Percentiles rank a stretch among this genome's conserved stretches.
phyloP scores from a whole-genome alignment of 2,329 filamentous ascomycete genomes.

The Aspergillus persii region DNA sequence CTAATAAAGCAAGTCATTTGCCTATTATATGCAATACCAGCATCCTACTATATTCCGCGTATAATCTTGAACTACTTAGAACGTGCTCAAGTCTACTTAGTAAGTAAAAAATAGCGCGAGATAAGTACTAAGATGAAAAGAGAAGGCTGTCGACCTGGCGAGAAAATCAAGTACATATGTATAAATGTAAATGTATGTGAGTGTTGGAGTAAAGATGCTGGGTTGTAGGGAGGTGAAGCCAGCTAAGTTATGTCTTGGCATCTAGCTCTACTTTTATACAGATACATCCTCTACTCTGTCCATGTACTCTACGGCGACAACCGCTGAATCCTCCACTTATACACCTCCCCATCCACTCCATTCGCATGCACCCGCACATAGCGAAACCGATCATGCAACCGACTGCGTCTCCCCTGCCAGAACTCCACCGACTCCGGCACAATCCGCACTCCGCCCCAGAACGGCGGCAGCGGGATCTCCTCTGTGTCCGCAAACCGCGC shows the following conservation, averaged over 20 bases:
- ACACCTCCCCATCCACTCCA: constrained; percentile 38
- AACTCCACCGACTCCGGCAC: constrained; percentile 88
- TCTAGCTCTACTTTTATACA: not conserved
- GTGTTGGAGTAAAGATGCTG: too few species aligned
- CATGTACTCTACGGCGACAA: constrained; percentile 36
- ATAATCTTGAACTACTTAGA: too few species aligned
- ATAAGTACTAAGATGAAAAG: too few species aligned
- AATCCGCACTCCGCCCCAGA: constrained; percentile 90
- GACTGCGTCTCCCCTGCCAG: constrained; percentile 87
- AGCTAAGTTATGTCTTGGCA: not conserved
- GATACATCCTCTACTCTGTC: not conserved
- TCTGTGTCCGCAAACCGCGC: constrained; percentile 70
- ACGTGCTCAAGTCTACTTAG: too few species aligned
- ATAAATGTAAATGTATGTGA: too few species aligned
- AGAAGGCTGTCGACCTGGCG: too few species aligned
- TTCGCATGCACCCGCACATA: constrained; percentile 73
- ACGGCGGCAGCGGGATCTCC: constrained; percentile 83
- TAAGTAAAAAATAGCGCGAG: too few species aligned
- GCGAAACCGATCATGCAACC: constrained; percentile 89
- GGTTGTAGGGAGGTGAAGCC: too few species aligned
- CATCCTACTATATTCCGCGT: too few species aligned
- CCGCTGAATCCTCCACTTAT: constrained; percentile 40
- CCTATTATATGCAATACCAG: too few species aligned
- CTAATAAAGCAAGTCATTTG: too few species aligned
- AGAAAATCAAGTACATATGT: too few species aligned